Conservation (phyloP, 495 filamentous ascomycete species). For the Chaetomium fimeti region DNA sequence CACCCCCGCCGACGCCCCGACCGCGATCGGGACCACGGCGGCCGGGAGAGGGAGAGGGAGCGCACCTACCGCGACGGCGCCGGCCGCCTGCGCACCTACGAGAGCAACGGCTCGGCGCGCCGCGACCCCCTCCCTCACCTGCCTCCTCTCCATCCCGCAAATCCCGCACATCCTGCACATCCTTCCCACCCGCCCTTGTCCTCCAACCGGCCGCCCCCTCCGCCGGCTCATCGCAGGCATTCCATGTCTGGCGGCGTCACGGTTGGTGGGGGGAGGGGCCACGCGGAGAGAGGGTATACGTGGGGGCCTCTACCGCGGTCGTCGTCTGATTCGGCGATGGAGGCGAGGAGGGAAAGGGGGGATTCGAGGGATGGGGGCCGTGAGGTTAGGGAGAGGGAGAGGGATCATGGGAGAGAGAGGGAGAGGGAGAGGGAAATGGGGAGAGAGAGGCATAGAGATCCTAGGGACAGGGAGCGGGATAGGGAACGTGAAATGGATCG, state of each 20-base stretch:
- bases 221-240: background rate
- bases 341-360: background rate
- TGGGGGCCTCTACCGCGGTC: background rate
- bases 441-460: slow-evolving; percentile 19
- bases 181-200: background rate
- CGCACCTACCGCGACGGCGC: slow-evolving; percentile 9
- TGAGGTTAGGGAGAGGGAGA: background rate
- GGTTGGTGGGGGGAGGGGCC: background rate
- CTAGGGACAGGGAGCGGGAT: slow-evolving; percentile 15
- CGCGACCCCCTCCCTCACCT: slow-evolving; percentile 12
- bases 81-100: slow-evolving; percentile 4
- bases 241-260: background rate
- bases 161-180: background rate
- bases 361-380: background rate
- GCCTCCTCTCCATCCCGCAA: background rate
- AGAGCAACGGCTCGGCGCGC: slow-evolving; percentile 18
- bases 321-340: background rate
- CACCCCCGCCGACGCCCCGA: background rate
- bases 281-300: background rate
- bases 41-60: slow-evolving; percentile 16
- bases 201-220: slow-evolving; percentile 1
- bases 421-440: slow-evolving; percentile 18
- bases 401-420: slow-evolving; percentile 7
- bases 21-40: background rate
- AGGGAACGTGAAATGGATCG: slow-evolving; percentile 18